Conservation (phyloP, 139 green algal genomes). For the Chlamydomonas sphaeroides region DNA sequence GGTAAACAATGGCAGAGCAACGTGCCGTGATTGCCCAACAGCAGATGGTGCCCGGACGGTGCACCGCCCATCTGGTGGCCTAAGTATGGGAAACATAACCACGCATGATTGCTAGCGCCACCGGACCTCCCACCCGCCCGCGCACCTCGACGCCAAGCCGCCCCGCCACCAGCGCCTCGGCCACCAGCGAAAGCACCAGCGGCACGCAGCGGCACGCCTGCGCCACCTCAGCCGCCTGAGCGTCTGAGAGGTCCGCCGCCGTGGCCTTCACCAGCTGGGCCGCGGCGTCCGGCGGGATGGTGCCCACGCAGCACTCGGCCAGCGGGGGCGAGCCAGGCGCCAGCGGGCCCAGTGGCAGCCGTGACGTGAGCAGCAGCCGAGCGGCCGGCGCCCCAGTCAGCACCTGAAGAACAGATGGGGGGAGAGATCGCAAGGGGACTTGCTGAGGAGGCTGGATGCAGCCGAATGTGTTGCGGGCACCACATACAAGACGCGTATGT, state of each 20-base stretch:
- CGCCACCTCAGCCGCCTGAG: not conserved
- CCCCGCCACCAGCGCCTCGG: slow-evolving; percentile 6
- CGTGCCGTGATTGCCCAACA: not conserved
- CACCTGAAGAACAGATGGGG: not conserved
- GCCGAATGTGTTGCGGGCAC: not conserved
- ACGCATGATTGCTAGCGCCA: too few relatives aligned
- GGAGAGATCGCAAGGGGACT: not conserved
- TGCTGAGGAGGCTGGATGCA: not conserved
- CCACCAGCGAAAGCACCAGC: slow-evolving; percentile 32
- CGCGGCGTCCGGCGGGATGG: not conserved
- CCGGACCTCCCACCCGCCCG: too few relatives aligned
- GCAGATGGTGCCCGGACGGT: too few relatives aligned
- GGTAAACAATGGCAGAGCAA: not conserved
- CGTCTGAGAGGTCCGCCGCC: not conserved
- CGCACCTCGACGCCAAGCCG: not conserved
- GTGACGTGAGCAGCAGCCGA: slow-evolving; percentile 33
- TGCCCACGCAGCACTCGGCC: not conserved
- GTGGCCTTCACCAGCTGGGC: not conserved
- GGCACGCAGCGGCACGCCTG: slow-evolving; percentile 19
- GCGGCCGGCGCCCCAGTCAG: not conserved
- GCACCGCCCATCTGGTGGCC: too few relatives aligned
- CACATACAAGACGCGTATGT: not conserved
- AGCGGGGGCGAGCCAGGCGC: not conserved
- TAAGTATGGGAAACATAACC: too few relatives aligned
- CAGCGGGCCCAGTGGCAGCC: not conserved